phyloP scores from a whole-genome alignment of 1,139 yeast genomes.

The Geotrichum citri-aurantii region DNA sequence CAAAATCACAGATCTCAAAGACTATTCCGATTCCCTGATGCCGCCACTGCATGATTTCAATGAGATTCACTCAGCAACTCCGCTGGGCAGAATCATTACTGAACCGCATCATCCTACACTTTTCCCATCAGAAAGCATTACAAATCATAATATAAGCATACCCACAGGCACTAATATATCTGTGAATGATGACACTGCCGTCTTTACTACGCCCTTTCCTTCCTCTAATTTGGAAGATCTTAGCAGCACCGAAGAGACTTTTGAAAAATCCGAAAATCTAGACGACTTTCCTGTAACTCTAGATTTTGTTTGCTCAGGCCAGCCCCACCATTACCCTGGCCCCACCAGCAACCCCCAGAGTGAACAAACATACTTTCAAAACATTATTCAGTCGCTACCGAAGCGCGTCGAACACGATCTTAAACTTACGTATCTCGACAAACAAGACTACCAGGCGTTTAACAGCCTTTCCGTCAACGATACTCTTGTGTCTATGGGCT shows the following conservation, averaged over 20 bases:
- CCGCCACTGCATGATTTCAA: slow-evolving; percentile 3
- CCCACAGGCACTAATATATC: background rate
- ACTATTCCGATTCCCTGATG: background rate
- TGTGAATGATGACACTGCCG: background rate
- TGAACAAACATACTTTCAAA: slow-evolving; percentile 2
- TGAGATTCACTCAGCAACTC: slow-evolving; percentile 14
- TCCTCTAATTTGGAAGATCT: background rate
- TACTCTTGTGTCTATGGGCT: slow-evolving; percentile 13
- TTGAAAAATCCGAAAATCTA: background rate
- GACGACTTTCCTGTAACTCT: slow-evolving; percentile 2
- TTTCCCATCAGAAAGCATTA: background rate
- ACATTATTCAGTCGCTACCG: slow-evolving; percentile 9
- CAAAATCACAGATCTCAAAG: background rate
- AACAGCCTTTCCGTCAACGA: slow-evolving; percentile 2
- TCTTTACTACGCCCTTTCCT: background rate
- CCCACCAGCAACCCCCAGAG: background rate
- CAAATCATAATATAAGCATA: background rate
- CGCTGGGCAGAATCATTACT: slow-evolving; percentile 14
- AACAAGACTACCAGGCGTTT: background rate
- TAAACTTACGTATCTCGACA: background rate
- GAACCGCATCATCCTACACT: background rate
- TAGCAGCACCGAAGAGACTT: background rate
- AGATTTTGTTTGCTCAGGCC: slow-evolving; percentile 13
- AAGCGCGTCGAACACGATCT: background rate
- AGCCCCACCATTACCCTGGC: slow-evolving; percentile 11